Evolutionary conservation across 2,329 filamentous ascomycete species (phyloP).

Genomic region (Leptographium lundbergii): DNA sequence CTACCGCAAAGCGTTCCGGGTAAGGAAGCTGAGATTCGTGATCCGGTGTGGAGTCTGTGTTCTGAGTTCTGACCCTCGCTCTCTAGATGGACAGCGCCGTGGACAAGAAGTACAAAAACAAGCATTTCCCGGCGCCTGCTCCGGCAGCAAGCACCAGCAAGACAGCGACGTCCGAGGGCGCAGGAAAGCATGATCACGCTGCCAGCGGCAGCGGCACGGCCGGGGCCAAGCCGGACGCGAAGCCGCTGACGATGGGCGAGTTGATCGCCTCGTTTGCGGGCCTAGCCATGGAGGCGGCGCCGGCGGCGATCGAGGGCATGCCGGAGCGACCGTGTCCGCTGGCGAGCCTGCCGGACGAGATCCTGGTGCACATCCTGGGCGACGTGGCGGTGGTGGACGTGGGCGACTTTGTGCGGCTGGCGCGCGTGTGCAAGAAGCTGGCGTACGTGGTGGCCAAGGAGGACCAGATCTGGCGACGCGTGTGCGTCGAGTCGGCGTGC

Average conservation of each 20-base stretch:
- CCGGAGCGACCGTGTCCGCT: conserved; percentile 71
- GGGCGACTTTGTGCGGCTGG: conserved; percentile 60
- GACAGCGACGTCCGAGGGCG: conserved; percentile 9
- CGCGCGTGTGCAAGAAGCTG: conserved; percentile 74
- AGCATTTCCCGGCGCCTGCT: conserved; percentile 64
- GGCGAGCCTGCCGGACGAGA: conserved; percentile 65
- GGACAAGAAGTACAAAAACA: conserved; percentile 77
- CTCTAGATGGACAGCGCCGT: conserved; percentile 70
- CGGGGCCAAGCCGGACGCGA: conserved; percentile 44
- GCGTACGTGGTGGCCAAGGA: conserved; percentile 78
- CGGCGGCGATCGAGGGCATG: conserved; percentile 58
- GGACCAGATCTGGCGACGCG: conserved; percentile 71
- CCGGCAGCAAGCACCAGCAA: conserved; percentile 23
- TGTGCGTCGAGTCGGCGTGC: conserved; percentile 57
- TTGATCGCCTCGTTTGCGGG: conserved; percentile 65
- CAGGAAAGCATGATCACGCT: conserved; percentile 30
- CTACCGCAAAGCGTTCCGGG: conserved; percentile 83
- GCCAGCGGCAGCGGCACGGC: conserved; percentile 15
- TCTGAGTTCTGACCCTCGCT: neutral
- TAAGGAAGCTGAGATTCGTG: conserved; percentile 23
- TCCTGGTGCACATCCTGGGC: conserved; percentile 65
- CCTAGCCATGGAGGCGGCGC: conserved; percentile 53
- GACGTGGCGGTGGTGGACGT: conserved; percentile 64
- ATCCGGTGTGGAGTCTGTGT: neutral
- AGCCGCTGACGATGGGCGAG: conserved; percentile 45